These are phyloP conservation scores for Haplosporangium sp. DNA, from an alignment of 371 early-diverging fungal species.

Conservation along the genomic window DNA sequence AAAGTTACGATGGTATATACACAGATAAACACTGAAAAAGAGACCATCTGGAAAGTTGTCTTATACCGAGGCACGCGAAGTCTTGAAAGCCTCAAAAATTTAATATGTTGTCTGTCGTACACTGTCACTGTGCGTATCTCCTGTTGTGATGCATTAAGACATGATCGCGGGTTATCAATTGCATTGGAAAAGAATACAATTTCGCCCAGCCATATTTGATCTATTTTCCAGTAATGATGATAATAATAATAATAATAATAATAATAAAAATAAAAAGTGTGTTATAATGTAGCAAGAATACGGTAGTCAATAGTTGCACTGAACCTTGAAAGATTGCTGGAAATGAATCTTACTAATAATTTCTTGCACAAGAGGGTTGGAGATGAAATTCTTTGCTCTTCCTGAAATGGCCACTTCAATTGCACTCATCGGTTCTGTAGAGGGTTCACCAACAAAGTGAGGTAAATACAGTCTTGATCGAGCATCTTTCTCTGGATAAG, in stretches of 20 bases:
- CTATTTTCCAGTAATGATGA: constrained; percentile 12
- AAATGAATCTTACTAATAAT: constrained; percentile 45
- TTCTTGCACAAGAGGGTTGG: constrained; percentile 54
- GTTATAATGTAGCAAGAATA: too few relatives aligned
- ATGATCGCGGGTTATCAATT: constrained; percentile 51
- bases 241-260: too few relatives aligned
- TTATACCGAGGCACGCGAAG: constrained; percentile 57
- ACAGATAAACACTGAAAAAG: constrained; percentile 40
- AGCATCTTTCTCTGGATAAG: constrained; percentile 33
- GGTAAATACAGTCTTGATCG: constrained; percentile 48
- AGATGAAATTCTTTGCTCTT: constrained; percentile 53
- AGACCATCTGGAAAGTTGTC: constrained; percentile 51
- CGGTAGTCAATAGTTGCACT: background rate
- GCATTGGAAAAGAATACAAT: constrained; percentile 56
- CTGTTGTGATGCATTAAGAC: constrained; percentile 45
- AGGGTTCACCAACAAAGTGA: constrained; percentile 46
- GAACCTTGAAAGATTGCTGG: background rate
- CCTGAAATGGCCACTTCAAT: constrained; percentile 57
- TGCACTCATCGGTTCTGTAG: constrained; percentile 54
- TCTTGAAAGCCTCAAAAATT: constrained; percentile 49
- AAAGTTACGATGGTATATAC: constrained; percentile 52
- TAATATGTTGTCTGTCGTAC: constrained; percentile 41
- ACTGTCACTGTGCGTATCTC: constrained; percentile 51
- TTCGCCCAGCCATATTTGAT: constrained; percentile 57
- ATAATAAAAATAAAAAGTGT: too few relatives aligned